Conservation (phyloP, 441 rosid species). For the Lepidium campestre region DNA sequence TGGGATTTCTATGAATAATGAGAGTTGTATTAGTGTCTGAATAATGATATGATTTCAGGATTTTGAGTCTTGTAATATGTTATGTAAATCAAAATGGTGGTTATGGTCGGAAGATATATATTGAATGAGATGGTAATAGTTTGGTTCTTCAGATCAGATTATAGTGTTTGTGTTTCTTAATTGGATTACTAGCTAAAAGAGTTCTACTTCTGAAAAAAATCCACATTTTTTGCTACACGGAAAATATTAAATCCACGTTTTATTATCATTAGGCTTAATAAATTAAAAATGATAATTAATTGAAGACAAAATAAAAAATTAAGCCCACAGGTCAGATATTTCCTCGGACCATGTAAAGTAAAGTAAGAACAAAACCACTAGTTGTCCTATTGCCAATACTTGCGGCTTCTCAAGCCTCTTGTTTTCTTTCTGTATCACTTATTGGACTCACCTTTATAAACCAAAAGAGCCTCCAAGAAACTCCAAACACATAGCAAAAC, state of each 20-base stretch:
- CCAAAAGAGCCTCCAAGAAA: background rate
- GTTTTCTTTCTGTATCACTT: conserved; percentile 7
- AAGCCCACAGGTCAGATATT: background rate
- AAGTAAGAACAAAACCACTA: conserved; percentile 17
- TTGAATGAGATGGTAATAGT: background rate
- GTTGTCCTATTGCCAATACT: background rate
- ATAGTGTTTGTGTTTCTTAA: background rate
- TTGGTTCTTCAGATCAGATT: background rate
- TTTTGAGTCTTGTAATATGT: background rate
- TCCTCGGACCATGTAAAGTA: background rate
- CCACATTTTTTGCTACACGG: too few species aligned
- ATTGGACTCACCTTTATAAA: background rate
- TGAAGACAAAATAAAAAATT: background rate
- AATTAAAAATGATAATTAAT: too few species aligned
- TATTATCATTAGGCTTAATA: too few species aligned
- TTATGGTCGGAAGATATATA: background rate
- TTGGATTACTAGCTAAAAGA: too few species aligned
- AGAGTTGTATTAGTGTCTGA: conserved; percentile 4
- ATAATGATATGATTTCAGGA: conserved; percentile 11
- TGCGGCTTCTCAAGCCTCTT: conserved; percentile 9
- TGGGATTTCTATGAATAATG: background rate
- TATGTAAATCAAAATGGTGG: conserved; percentile 2
- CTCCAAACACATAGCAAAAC: background rate
- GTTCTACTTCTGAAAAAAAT: too few species aligned
- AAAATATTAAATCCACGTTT: too few species aligned